Percentiles rank a stretch among this genome's conserved stretches.
phyloP scores from a whole-genome alignment of 2,329 filamentous ascomycete species.

The Paracamarosporium sp. region DNA sequence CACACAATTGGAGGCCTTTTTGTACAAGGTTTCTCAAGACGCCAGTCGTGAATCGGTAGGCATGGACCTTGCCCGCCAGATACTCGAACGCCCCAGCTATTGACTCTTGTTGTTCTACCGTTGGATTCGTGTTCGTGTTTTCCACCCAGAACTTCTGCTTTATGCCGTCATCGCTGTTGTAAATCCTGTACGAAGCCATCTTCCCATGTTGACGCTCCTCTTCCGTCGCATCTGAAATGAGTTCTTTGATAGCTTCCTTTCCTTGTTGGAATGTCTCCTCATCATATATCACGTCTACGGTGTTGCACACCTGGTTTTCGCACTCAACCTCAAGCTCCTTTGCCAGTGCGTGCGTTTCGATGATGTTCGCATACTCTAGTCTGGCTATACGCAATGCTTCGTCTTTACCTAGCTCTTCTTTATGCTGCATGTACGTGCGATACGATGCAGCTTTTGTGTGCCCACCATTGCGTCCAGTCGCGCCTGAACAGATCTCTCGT shows the following conservation, averaged over 20 bases:
- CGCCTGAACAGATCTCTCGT: slow-evolving; percentile 46
- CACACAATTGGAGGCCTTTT: slow-evolving; percentile 34
- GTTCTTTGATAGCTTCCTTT: slow-evolving; percentile 27
- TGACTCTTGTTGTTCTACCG: slow-evolving; percentile 20
- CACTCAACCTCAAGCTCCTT: slow-evolving; percentile 50
- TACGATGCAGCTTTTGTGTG: slow-evolving; percentile 60
- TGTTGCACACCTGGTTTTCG: slow-evolving; percentile 59
- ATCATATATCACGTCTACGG: slow-evolving; percentile 66
- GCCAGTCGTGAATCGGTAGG: slow-evolving; percentile 39
- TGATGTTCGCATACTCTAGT: slow-evolving; percentile 54
- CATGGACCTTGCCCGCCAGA: slow-evolving; percentile 38
- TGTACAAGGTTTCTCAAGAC: slow-evolving; percentile 33
- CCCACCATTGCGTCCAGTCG: slow-evolving; percentile 54
- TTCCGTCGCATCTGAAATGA: slow-evolving; percentile 27
- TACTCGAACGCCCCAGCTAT: slow-evolving; percentile 41
- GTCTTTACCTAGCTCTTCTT: slow-evolving; percentile 52
- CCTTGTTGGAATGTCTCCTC: slow-evolving; percentile 34
- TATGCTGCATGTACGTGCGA: slow-evolving; percentile 59
- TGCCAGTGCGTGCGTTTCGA: slow-evolving; percentile 63
- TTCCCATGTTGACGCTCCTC: slow-evolving; percentile 29
- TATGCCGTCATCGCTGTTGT: slow-evolving; percentile 17
- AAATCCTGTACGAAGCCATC: slow-evolving; percentile 38
- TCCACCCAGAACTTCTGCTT: slow-evolving; percentile 26
- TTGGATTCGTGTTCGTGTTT: slow-evolving; percentile 24
- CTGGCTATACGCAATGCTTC: slow-evolving; percentile 55